phyloP scores from a whole-genome alignment of 352 stramenopile species.

The Phytophthora tubulina region DNA sequence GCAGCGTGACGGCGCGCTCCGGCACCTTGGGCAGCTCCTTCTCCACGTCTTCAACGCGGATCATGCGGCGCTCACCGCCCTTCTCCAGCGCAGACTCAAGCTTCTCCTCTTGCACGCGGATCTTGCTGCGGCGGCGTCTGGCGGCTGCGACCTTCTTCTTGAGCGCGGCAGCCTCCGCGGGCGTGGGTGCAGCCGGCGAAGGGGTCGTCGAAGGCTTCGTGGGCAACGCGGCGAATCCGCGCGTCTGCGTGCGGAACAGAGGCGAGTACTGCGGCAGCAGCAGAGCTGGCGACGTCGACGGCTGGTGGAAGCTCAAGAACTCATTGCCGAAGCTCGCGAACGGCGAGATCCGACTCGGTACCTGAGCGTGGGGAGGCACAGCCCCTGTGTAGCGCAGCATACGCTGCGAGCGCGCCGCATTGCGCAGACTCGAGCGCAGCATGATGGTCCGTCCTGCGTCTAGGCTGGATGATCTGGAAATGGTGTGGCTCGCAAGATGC shows the following conservation, averaged over 20 bases:
- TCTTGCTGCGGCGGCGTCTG: slow-evolving; percentile 77
- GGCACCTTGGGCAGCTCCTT: slow-evolving; percentile 81
- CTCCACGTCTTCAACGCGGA: slow-evolving; percentile 83
- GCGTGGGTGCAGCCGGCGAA: slow-evolving; percentile 14
- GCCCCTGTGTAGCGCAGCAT: slow-evolving; percentile 35
- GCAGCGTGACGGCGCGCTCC: slow-evolving; percentile 67
- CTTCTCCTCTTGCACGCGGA: slow-evolving; percentile 83
- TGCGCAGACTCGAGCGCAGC: slow-evolving; percentile 57
- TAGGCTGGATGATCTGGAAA: slow-evolving; percentile 20
- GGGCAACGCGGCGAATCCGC: slow-evolving; percentile 58
- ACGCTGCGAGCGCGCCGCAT: slow-evolving; percentile 47
- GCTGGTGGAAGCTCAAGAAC: slow-evolving; percentile 26
- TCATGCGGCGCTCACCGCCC: slow-evolving; percentile 78
- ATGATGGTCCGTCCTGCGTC: slow-evolving; percentile 42
- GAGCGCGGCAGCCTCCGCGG: slow-evolving; percentile 57
- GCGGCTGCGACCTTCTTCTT: slow-evolving; percentile 87
- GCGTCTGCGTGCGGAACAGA: slow-evolving; percentile 35
- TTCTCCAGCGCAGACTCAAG: slow-evolving; percentile 84
- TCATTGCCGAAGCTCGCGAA: slow-evolving; percentile 20
- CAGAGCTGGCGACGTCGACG: slow-evolving; percentile 19
- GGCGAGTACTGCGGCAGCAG: slow-evolving; percentile 34
- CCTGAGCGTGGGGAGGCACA: slow-evolving; percentile 19
- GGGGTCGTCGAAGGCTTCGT: slow-evolving; percentile 38
- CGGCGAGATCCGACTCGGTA: slow-evolving; percentile 12
- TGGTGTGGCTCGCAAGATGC: slow-evolving; percentile 32